Evolutionary conservation across 2,329 filamentous ascomycete genomes (phyloP), one percentile per base, ranked within the genome.

Genomic region (Penicillium sp.): DNA sequence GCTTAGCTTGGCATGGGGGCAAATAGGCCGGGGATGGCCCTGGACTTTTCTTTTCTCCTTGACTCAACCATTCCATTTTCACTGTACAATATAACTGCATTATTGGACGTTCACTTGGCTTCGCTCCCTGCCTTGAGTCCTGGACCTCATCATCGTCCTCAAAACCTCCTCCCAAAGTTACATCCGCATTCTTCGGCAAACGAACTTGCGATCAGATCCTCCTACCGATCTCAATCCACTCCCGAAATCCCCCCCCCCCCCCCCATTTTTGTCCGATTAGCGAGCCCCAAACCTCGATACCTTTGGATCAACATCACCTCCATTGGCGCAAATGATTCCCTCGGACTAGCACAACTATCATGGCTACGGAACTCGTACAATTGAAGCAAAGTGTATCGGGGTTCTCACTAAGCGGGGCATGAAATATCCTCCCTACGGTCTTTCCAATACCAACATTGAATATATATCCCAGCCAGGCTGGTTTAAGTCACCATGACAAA

Each of bases 301-400:
- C 33, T 29, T 27, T 9, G 17, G 12, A 19, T 19, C 38, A 27
- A 2, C n/a, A 46, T 19, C n/a, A 49, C 31, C 25, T 33, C 12
- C n/a, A 40, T 50, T 53, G 43, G 48, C 57, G 29, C 50, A 47
- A 27, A 66, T 65, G 55, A 23, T 35, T 19, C 3, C 6, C n/a
- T 46, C 12, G 40, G 40, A 35, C 3, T 46, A 50, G 48, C 23
- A 41, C 37, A 50, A 47, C 45, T 54, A 66, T 51, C 41, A 66
- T 66, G 62, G 60, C 63, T 48, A 35, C 46, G 50, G 48, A 63
- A 47, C 27, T 50, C 31, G 21, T 40, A 43, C 42, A 48, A 33
- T 55, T 35, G 45, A 61, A 60, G 37, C 35, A 54, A 59, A 19
- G 49, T 13, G 35, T 50, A 56, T 54, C 35, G 55, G 48, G 45